Percentiles rank a stretch among this genome's conserved stretches.
phyloP scores from a whole-genome alignment of 352 stramenopile genomes.

The Globisporangium heterothallicum region DNA sequence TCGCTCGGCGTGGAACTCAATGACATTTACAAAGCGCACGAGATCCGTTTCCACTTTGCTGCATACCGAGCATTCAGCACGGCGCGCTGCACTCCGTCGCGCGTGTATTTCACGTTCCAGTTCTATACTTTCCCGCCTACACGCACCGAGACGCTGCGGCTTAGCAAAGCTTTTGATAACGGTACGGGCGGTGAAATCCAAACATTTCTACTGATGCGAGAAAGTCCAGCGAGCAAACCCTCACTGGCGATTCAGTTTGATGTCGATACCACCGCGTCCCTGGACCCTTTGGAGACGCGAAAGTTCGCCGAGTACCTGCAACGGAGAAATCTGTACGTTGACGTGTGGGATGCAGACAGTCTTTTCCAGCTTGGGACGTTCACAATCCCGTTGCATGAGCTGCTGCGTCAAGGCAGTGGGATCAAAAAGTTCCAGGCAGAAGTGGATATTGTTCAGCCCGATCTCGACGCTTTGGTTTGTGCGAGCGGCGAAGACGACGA shows the following conservation, averaged over 20 bases:
- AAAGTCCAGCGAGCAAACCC: slow-evolving; percentile 54
- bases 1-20: slow-evolving; percentile 64
- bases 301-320: slow-evolving; percentile 87
- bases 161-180: slow-evolving; percentile 53
- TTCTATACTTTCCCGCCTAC: slow-evolving; percentile 90
- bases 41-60: slow-evolving; percentile 90
- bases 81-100: slow-evolving; percentile 16
- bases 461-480: slow-evolving; percentile 11
- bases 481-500: background rate
- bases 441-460: slow-evolving; percentile 43
- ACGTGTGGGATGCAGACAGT: slow-evolving; percentile 92
- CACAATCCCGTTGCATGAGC: slow-evolving; percentile 74
- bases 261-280: slow-evolving; percentile 55
- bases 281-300: slow-evolving; percentile 59
- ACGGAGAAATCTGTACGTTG: slow-evolving; percentile 79
- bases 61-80: slow-evolving; percentile 46
- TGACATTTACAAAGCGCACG: slow-evolving; percentile 74
- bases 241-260: slow-evolving; percentile 72
- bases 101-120: slow-evolving; percentile 90
- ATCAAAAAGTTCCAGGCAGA: slow-evolving; percentile 89
- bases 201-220: slow-evolving; percentile 62
- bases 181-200: slow-evolving; percentile 20
- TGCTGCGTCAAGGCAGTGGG: slow-evolving; percentile 86
- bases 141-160: slow-evolving; percentile 72
- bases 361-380: slow-evolving; percentile 86